A percentile compares a stretch with the other conserved stretches of the same genome.
These are phyloP conservation scores for Colletotrichum lupini DNA, from an alignment of 2,329 filamentous ascomycete species.

Conservation along the genomic window DNA sequence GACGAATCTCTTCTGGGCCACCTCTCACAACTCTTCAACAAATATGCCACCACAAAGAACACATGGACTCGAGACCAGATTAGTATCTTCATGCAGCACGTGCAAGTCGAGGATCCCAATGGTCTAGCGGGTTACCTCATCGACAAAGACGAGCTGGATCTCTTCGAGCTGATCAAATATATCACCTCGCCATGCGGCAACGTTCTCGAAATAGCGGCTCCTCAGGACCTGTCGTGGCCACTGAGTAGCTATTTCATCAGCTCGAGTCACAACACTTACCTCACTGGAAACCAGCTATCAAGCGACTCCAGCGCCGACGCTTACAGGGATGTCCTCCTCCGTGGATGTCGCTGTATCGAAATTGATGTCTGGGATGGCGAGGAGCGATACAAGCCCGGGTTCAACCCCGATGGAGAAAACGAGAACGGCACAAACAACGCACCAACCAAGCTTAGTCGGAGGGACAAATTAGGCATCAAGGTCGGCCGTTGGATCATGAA, in stretches of 20 bases:
- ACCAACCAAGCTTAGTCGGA: constrained; percentile 53
- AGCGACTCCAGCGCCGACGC: constrained; percentile 88
- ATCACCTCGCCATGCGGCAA: constrained; percentile 62
- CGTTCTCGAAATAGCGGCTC: constrained; percentile 63
- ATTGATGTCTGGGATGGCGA: constrained; percentile 96
- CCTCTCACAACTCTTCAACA: constrained; percentile 57
- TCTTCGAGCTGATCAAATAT: constrained; percentile 62
- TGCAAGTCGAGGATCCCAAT: constrained; percentile 55
- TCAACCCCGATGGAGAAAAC: constrained; percentile 74
- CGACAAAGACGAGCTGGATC: constrained; percentile 51
- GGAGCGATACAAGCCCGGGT: constrained; percentile 56
- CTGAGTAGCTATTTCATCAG: constrained; percentile 93
- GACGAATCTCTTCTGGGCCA: constrained; percentile 51
- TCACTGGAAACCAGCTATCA: constrained; percentile 87
- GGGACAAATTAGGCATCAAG: constrained; percentile 12
- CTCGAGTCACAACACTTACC: constrained; percentile 95
- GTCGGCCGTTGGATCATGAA: background rate
- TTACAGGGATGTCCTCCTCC: constrained; percentile 85
- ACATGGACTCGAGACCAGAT: constrained; percentile 59
- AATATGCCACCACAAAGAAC: constrained; percentile 52
- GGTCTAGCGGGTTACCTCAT: constrained; percentile 33
- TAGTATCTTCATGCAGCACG: constrained; percentile 55
- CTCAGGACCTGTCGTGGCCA: constrained; percentile 77
- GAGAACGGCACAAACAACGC: constrained; percentile 61
- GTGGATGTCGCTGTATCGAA: constrained; percentile 91